These are phyloP conservation scores for Fusarium azukiicola DNA, from an alignment of 2,329 filamentous ascomycete species.

Conservation along the genomic window DNA sequence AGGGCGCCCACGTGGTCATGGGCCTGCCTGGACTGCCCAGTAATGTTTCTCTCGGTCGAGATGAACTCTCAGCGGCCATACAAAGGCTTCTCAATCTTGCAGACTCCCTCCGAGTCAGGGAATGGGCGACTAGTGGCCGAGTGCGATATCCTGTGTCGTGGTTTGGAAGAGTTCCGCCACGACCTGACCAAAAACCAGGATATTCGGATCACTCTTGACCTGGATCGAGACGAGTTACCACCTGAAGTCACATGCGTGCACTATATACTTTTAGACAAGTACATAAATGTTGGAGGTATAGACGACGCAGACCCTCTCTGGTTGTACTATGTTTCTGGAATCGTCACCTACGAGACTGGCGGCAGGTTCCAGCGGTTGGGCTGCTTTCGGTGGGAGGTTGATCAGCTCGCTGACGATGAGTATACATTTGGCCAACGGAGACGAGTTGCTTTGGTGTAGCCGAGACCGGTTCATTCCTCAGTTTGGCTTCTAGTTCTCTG, in stretches of 20 bases:
- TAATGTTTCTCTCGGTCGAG: background rate
- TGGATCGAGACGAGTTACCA: background rate
- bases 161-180: background rate
- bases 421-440: background rate
- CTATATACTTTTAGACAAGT: background rate
- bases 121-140: background rate
- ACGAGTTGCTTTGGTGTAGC: background rate
- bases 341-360: background rate
- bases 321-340: slow-evolving; percentile 7
- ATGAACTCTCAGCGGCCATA: background rate
- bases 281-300: background rate
- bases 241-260: background rate
- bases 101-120: background rate
- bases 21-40: background rate
- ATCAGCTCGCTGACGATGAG: slow-evolving; percentile 2
- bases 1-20: slow-evolving; percentile 17
- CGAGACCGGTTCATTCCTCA: background rate
- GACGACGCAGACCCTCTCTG: background rate
- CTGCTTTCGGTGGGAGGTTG: slow-evolving; percentile 4
- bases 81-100: background rate
- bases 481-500: no score
- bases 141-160: background rate
- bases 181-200: background rate
- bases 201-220: background rate
- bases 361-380: background rate